A percentile compares a stretch with the other conserved stretches of the same genome.
These are phyloP conservation scores for Pseudopithomyces chartarum DNA, from an alignment of 2,329 filamentous ascomycete species.

Conservation along the genomic window DNA sequence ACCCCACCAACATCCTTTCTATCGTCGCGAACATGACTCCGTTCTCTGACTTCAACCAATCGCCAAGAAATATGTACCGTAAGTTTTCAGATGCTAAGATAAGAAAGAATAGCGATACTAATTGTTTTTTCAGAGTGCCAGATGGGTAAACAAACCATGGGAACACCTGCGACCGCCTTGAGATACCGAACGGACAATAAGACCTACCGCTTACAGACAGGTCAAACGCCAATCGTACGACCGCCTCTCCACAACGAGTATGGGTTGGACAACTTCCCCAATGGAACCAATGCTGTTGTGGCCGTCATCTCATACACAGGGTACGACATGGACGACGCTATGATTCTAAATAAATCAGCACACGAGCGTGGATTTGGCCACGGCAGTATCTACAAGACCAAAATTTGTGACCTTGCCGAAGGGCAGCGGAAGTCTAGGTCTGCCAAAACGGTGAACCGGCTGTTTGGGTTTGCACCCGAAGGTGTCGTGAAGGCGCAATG, in stretches of 20 bases:
- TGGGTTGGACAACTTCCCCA: slow-evolving; percentile 96
- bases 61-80: slow-evolving; percentile 98
- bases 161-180: slow-evolving; percentile 85
- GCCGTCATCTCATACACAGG: slow-evolving; percentile 98
- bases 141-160: slow-evolving; percentile 96
- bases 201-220: slow-evolving; percentile 90
- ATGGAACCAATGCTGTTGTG: slow-evolving; percentile 92
- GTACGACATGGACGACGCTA: slow-evolving; percentile 99
- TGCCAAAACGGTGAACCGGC: slow-evolving; percentile 72
- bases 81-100: neutral
- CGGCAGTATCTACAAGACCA: slow-evolving; percentile 97
- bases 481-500: slow-evolving; percentile 72
- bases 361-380: slow-evolving; percentile 96
- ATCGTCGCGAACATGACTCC: slow-evolving; percentile 99
- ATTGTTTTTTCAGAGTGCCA: slow-evolving; percentile 54
- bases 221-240: slow-evolving; percentile 91
- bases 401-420: slow-evolving; percentile 85
- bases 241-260: slow-evolving; percentile 94
- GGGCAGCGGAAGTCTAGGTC: slow-evolving; percentile 69
- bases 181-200: slow-evolving; percentile 96
- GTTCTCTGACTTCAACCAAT: slow-evolving; percentile 98
- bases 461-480: slow-evolving; percentile 89
- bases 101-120: neutral
- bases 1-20: slow-evolving; percentile 94
- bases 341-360: slow-evolving; percentile 98